Percentiles rank a stretch among this genome's conserved stretches.
Conservation (phyloP, 495 filamentous ascomycete species). For the Neurospora intermedia region DNA sequence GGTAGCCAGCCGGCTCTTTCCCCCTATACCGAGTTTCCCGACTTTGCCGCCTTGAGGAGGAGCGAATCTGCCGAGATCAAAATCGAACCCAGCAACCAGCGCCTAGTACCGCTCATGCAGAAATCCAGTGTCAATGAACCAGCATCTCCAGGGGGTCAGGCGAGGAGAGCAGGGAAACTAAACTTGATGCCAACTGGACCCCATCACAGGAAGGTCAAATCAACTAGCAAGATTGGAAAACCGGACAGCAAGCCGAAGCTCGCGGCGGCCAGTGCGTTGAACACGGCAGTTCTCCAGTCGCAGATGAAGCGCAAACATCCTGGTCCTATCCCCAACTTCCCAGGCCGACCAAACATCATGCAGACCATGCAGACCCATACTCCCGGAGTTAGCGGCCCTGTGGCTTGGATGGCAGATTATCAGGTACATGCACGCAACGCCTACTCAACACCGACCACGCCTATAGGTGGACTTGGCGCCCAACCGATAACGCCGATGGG, state of each 20-base stretch:
- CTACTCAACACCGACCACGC: neutral
- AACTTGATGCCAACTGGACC: neutral
- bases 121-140: neutral
- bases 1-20: neutral
- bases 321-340: neutral
- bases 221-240: neutral
- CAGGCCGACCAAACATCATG: neutral
- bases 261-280: neutral
- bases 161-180: neutral
- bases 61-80: neutral
- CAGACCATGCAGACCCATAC: neutral
- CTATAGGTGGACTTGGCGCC: neutral
- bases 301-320: neutral
- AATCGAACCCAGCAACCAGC: neutral
- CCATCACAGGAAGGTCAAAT: neutral
- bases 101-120: neutral
- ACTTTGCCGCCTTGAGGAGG: neutral
- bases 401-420: neutral
- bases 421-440: neutral
- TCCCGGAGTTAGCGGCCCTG: neutral
- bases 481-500: neutral
- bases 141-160: neutral
- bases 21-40: neutral
- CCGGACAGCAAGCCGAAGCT: neutral
- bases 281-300: neutral